Evolutionary conservation across 2,329 filamentous ascomycete genomes (phyloP).

Genomic region (Fusarium vanettenii): DNA sequence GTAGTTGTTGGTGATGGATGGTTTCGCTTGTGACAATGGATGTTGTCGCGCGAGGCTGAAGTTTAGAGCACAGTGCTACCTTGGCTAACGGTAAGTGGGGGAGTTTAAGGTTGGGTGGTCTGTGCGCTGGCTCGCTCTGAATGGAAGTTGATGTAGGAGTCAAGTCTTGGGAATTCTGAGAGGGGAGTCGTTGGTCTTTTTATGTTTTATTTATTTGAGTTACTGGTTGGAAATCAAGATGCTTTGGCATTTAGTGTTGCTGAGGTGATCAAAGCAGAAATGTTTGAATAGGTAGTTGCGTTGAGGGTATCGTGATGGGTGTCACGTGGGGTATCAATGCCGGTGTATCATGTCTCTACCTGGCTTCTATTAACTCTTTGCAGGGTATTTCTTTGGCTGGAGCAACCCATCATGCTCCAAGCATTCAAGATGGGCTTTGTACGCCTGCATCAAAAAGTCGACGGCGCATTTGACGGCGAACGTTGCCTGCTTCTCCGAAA

Average conservation of each 20-base stretch:
- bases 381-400: neutral
- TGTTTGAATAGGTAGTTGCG: neutral
- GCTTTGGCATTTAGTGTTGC: neutral
- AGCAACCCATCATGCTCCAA: neutral
- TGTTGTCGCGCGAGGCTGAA: constrained; percentile 17
- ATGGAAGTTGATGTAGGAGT: neutral
- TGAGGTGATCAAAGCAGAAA: neutral
- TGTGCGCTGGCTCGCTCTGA: neutral
- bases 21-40: constrained; percentile 4
- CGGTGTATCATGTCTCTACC: neutral
- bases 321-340: neutral
- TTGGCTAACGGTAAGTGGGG: constrained; percentile 25
- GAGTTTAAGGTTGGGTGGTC: neutral
- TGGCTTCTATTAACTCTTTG: neutral
- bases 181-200: neutral
- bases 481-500: neutral
- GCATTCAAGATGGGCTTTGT: neutral
- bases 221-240: neutral
- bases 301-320: neutral
- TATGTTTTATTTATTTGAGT: neutral
- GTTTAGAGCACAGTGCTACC: neutral
- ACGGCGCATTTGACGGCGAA: neutral
- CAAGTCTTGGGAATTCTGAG: neutral
- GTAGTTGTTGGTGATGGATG: neutral
- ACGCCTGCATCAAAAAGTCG: neutral